Conservation (phyloP, 495 filamentous ascomycete species). For the Tetracladium setigerum region DNA sequence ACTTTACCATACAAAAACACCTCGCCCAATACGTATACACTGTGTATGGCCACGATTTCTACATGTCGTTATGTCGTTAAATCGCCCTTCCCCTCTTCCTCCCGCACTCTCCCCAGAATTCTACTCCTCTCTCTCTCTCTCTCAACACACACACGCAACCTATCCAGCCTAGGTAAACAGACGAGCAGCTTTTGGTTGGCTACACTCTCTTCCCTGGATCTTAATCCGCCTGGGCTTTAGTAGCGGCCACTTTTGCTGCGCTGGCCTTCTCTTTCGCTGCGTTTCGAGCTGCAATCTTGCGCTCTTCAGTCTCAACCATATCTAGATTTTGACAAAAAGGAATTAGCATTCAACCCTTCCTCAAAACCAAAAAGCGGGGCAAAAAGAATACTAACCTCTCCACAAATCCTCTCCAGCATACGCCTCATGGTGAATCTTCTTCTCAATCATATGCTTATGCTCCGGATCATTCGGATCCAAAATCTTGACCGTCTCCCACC, state of each 20-base stretch:
- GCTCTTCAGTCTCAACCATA: constrained; percentile 75
- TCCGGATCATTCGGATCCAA: constrained; percentile 61
- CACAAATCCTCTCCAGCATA: constrained; percentile 80
- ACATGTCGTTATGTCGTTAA: too few species aligned
- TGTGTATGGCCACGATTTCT: too few species aligned
- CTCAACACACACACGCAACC: constrained; percentile 8
- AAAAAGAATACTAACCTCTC: constrained; percentile 50
- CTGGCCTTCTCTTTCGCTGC: constrained; percentile 42
- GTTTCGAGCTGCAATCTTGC: constrained; percentile 51
- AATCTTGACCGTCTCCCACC: constrained; percentile 68
- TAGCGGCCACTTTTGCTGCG: constrained; percentile 11
- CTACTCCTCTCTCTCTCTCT: constrained; percentile 20
- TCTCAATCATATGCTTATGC: constrained; percentile 66
- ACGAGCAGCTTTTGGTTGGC: constrained; percentile 11
- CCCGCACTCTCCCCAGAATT: constrained; percentile 1
- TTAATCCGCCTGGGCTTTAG: not conserved
- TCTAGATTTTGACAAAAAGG: constrained; percentile 35
- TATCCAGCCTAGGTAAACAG: constrained; percentile 8
- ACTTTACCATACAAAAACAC: too few species aligned
- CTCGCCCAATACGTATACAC: too few species aligned
- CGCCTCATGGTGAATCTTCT: constrained; percentile 62
- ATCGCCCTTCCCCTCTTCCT: not conserved
- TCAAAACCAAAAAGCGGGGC: not conserved
- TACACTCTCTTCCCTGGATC: constrained; percentile 15
- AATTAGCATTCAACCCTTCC: not conserved